Base-by-base conservation (phyloP, 169 alveolate genomes). In the Blepharisma undulans region DNA sequence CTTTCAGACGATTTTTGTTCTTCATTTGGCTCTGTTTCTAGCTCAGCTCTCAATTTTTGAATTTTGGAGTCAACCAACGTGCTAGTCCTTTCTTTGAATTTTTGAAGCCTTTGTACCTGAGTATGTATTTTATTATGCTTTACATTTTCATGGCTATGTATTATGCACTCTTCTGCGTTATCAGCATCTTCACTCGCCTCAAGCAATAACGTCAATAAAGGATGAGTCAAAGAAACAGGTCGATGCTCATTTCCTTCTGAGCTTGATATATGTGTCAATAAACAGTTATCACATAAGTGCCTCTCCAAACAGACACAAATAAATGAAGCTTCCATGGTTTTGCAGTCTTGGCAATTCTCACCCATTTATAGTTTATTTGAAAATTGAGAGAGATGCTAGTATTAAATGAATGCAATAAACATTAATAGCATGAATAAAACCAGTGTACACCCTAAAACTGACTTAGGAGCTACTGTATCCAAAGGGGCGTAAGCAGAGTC, bases 181-280 rank as follows among this genome's bases (percentile, higher is more conserved):
- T 36, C 30, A 22, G 27, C 77, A 19, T 82, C 78, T 36, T 82
- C 77, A 82, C 34, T 72, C 16, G 33, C 76, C 7, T 25, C 66
- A 21, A 82, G 29, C 33, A 82, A 22, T n/a, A 82, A 30, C 33
- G 89, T 82, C 22, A 82, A 74, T 22, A 82, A 33, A 19, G 89
- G 89, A 30, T 82, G 89, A 19, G 27, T 59, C 76, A 82, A 22
- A 33, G 89, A 82, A 22, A 82, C 89, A 82, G 89, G 89, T 14
- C 89, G 74, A 60, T 82, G 89, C 32, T 32, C 22, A n/a, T 32
- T 32, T 3, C 34, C 29, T 48, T 21, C 60, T 6, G 72, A 33
- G 14, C 36, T 22, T 12, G 77, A 34, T 72, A 82, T 72, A 60
- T 82, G 89, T 21, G 29, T 60, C 27, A 82, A 30, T 59, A 82